Conservation (phyloP, 169 alveolate species). For the Plasmodium sp. region DNA sequence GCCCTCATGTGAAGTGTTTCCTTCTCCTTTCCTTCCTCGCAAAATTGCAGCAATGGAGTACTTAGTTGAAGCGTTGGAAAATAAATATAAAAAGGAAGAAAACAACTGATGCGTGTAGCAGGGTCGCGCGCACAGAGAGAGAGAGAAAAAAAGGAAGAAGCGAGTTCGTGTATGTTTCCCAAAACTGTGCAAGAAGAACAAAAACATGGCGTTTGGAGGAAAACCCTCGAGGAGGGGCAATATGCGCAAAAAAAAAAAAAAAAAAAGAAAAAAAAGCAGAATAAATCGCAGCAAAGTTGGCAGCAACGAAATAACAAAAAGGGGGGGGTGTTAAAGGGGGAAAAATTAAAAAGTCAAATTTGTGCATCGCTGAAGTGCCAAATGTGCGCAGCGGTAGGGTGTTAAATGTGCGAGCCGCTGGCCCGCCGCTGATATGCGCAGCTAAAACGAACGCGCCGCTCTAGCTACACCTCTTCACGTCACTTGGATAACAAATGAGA, state of each 20-base stretch:
- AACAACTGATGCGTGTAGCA: conserved; percentile 13
- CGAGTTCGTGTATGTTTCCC: neutral
- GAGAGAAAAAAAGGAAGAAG: neutral
- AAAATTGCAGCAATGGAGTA: conserved; percentile 69
- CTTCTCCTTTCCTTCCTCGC: neutral
- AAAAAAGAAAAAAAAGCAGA: neutral
- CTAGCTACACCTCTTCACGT: neutral
- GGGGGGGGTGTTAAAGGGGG: neutral
- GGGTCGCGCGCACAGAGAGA: neutral
- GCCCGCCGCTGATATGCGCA: neutral
- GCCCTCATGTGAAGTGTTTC: neutral
- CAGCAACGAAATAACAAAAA: neutral
- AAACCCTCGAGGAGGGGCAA: neutral
- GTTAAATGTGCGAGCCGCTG: neutral
- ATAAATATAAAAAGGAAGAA: conserved; percentile 57
- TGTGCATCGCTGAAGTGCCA: neutral
- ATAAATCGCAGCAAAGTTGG: neutral
- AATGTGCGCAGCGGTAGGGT: conserved; percentile 6
- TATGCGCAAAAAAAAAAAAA: neutral
- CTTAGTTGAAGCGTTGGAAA: conserved; percentile 64
- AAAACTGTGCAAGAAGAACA: conserved; percentile 7
- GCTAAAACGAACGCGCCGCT: neutral
- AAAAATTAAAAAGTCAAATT: conserved; percentile 5
- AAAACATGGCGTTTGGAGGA: neutral
- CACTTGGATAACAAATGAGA: conserved; percentile 67